Conservation (phyloP, 352 stramenopile genomes). For the Pythium scleroteichum region DNA sequence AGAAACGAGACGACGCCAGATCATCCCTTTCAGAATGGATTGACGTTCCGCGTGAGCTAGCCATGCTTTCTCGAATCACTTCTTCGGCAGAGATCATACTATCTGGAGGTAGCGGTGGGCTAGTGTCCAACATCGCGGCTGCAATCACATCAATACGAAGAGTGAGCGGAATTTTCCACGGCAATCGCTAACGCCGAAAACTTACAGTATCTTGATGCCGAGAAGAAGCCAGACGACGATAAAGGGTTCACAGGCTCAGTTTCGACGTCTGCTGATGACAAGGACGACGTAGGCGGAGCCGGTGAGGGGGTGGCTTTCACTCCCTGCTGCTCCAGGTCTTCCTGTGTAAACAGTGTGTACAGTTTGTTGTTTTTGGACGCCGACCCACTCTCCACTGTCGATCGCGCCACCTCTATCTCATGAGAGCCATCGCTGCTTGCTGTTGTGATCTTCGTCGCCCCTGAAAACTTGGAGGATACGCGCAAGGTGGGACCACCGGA, state of each 20-base stretch:
- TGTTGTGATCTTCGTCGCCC: neutral
- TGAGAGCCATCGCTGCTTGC: conserved; percentile 3
- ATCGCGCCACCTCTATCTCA: conserved; percentile 11
- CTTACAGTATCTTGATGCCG: conserved; percentile 28
- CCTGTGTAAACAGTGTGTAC: conserved; percentile 27
- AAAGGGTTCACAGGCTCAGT: conserved; percentile 16
- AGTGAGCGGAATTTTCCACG: neutral
- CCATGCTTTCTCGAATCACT: conserved; percentile 85
- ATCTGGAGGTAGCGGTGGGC: conserved; percentile 70
- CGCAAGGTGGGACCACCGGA: neutral
- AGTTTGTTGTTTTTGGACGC: conserved; percentile 12
- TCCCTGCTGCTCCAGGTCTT: conserved; percentile 20
- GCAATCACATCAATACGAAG: conserved; percentile 4
- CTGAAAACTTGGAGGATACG: no score
- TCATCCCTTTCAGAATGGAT: conserved; percentile 76
- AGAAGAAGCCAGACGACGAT: conserved; percentile 29
- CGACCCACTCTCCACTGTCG: neutral
- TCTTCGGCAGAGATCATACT: conserved; percentile 86
- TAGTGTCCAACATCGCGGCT: conserved; percentile 58
- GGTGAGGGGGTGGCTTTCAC: conserved; percentile 2
- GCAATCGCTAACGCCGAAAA: neutral
- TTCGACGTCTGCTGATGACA: conserved; percentile 7
- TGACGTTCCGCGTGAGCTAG: conserved; percentile 70
- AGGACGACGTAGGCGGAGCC: neutral
- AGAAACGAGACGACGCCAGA: conserved; percentile 38